Base-by-base conservation (phyloP, 345 rosid species). In the Physaria fendleri region DNA sequence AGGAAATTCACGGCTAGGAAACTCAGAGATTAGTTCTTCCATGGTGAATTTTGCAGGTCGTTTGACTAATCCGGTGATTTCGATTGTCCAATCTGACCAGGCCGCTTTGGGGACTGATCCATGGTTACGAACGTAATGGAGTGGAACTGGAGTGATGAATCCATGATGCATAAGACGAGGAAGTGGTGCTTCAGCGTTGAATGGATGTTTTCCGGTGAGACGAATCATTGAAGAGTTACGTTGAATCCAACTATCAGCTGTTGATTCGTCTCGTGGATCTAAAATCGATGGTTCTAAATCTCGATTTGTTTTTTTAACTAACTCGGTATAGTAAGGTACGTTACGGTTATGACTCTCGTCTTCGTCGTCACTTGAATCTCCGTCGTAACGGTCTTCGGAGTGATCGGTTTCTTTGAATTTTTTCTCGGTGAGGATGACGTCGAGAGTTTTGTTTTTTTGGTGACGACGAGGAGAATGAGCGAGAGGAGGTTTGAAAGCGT, bases 51-150 rank as follows among this genome's bases (percentile, higher is more conserved):
- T 71, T 62, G 18, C 9, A 3, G 94, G 92, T 1, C 79, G 71
- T 21, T 82, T 86, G 5, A 93, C 94, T 34, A 93, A 70, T 6
- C 99, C 99, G 24, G 82, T 67, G 5, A 93, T 62, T 62, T 93
- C 99, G 22, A 93, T 67, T 4, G 78, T 62, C 99, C 99, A 93
- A 18, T 76, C 80, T 0, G 76, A 69, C 95, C 94, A 93, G 0
- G 74, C 43, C 6, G 74, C 79, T 64, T 62, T 81, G 0, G 99
- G 99, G 22, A 89, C 95, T 0, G 81, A 6, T 2, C 95, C 97
- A 58, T 87, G 99, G 79, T 93, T 93, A 8, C 97, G 91, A 33
- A 93, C 97, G 74, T 86, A 93, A 62, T 93, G 97, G 66, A 93
- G 94, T 1, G 95, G 91, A 4, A 80, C 89, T 2, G 97, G 97